Evolutionary conservation across 2,329 filamentous ascomycete species (phyloP).

Genomic region (Penicillium paneum): DNA sequence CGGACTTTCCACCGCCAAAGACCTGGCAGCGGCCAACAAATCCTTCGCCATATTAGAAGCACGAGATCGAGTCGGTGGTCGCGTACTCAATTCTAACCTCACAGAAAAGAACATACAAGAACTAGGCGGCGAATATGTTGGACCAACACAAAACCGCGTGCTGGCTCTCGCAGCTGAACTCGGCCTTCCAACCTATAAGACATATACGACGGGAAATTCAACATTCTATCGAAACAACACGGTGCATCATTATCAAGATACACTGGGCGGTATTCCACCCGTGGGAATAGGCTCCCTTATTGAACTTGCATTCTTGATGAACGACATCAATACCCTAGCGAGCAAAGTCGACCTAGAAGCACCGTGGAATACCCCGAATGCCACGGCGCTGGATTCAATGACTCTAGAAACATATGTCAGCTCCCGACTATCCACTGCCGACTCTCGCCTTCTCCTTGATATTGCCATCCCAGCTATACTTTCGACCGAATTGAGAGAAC

Average conservation of each 20-base stretch:
- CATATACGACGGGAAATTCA: slow-evolving; percentile 12
- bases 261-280: not conserved
- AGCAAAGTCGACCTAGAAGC: not conserved
- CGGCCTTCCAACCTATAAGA: slow-evolving; percentile 15
- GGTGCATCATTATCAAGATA: not conserved
- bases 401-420: slow-evolving; percentile 5
- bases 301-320: slow-evolving; percentile 1
- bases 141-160: slow-evolving; percentile 25
- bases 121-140: slow-evolving; percentile 26
- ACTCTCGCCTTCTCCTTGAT: not conserved
- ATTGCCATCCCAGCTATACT: not conserved
- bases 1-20: slow-evolving; percentile 4
- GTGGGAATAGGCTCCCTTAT: not conserved
- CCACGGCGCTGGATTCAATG: not conserved
- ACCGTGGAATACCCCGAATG: slow-evolving; percentile 3
- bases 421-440: slow-evolving; percentile 3
- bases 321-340: slow-evolving; percentile 2
- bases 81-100: slow-evolving; percentile 12
- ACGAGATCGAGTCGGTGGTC: slow-evolving; percentile 20
- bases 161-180: slow-evolving; percentile 20
- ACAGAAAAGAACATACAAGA: slow-evolving; percentile 20
- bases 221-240: not conserved
- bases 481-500: not conserved
- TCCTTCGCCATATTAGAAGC: slow-evolving; percentile 16
- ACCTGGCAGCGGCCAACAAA: slow-evolving; percentile 6